Percentiles rank a stretch among this genome's conserved stretches.
Conservation (phyloP, 2,329 filamentous ascomycete genomes). For the Akanthomyces muscarius region DNA sequence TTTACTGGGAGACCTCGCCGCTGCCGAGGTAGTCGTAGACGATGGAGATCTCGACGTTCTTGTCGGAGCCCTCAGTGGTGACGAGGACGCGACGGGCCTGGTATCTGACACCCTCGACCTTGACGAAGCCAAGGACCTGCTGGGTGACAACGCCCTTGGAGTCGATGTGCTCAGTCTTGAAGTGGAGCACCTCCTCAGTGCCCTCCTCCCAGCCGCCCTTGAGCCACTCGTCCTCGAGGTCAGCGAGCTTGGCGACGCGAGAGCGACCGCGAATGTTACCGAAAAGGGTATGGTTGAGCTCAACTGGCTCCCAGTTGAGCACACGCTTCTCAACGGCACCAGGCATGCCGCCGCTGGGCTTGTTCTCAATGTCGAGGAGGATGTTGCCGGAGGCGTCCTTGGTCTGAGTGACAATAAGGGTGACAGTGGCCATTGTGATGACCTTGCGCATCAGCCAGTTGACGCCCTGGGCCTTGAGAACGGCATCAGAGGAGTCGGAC, state of each 20-base stretch:
- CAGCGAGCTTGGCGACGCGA: slow-evolving; percentile 17
- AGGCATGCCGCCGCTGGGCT: slow-evolving; percentile 20
- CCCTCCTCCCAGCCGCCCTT: slow-evolving; percentile 22
- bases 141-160: slow-evolving; percentile 16
- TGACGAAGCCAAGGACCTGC: slow-evolving; percentile 15
- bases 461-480: slow-evolving; percentile 22
- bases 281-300: slow-evolving; percentile 22
- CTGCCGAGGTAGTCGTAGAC: slow-evolving; percentile 17
- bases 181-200: slow-evolving; percentile 19
- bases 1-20: slow-evolving; percentile 14
- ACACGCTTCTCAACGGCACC: slow-evolving; percentile 20
- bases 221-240: slow-evolving; percentile 21
- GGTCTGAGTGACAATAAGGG: slow-evolving; percentile 19
- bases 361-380: slow-evolving; percentile 20
- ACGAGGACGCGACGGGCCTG: slow-evolving; percentile 17
- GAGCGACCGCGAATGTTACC: slow-evolving; percentile 21
- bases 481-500: slow-evolving; percentile 20
- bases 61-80: slow-evolving; percentile 15
- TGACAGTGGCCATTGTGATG: slow-evolving; percentile 20
- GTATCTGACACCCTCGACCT: slow-evolving; percentile 14
- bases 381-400: slow-evolving; percentile 19
- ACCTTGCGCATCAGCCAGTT: slow-evolving; percentile 24
- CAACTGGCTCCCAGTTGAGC: slow-evolving; percentile 19
- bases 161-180: slow-evolving; percentile 20
- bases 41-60: slow-evolving; percentile 15